phyloP scores from a whole-genome alignment of 352 stramenopile genomes.

The Pythium biforme region DNA sequence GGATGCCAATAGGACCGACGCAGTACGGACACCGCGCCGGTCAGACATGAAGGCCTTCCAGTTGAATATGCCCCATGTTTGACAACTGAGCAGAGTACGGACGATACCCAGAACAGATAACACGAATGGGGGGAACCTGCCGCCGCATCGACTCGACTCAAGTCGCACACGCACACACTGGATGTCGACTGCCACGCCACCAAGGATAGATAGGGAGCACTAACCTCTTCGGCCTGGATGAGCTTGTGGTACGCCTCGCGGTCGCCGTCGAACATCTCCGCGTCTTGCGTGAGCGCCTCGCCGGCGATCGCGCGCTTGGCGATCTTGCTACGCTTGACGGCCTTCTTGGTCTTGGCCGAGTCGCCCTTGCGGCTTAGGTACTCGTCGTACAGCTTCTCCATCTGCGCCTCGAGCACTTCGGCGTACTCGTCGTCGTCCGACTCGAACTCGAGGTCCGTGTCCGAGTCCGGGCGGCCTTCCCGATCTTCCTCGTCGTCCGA shows the following conservation, averaged over 20 bases:
- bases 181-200: background rate
- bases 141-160: constrained; percentile 4
- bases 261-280: constrained; percentile 82
- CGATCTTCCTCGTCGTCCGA: constrained; percentile 36
- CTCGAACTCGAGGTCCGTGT: constrained; percentile 30
- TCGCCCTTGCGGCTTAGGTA: constrained; percentile 78
- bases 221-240: constrained; percentile 87
- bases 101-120: constrained; percentile 89
- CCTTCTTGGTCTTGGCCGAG: constrained; percentile 79
- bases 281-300: constrained; percentile 75
- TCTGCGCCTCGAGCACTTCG: constrained; percentile 73
- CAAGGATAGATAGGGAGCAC: constrained; percentile 28
- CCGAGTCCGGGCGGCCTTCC: constrained; percentile 22
- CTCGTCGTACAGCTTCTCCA: constrained; percentile 86
- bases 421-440: constrained; percentile 73
- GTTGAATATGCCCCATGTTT: constrained; percentile 83
- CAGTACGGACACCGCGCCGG: constrained; percentile 33
- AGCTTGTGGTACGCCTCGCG: constrained; percentile 80
- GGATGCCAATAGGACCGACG: constrained; percentile 78
- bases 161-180: too few species aligned
- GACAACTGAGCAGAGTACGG: constrained; percentile 92
- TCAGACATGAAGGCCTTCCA: constrained; percentile 86
- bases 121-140: constrained; percentile 75
- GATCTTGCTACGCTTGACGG: constrained; percentile 83
- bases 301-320: constrained; percentile 81